Conservation (phyloP, 2,329 filamentous ascomycete species). For the Fusarium sp. region DNA sequence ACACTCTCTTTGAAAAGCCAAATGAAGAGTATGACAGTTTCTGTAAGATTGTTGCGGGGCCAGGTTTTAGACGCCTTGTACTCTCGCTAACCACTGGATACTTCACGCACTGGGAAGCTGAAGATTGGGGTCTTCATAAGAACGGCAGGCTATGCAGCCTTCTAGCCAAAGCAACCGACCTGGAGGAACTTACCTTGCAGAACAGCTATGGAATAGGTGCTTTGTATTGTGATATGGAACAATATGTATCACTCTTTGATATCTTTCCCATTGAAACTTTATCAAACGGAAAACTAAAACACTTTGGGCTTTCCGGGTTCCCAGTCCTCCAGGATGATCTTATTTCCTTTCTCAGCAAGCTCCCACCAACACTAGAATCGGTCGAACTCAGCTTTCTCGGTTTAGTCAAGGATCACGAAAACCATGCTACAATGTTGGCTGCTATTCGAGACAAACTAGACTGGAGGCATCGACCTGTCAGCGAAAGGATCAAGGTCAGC, state of each 20-base stretch:
- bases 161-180: background rate
- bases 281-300: background rate
- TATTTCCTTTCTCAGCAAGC: background rate
- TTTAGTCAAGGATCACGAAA: background rate
- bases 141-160: background rate
- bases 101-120: background rate
- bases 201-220: background rate
- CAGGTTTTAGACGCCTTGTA: background rate
- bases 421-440: background rate
- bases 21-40: conserved; percentile 4
- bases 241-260: background rate
- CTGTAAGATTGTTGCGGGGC: background rate
- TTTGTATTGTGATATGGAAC: background rate
- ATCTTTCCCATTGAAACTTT: background rate
- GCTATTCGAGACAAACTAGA: conserved; percentile 15
- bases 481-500: background rate
- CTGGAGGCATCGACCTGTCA: background rate
- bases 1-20: background rate
- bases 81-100: background rate
- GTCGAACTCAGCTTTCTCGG: conserved; percentile 14
- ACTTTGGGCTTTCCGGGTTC: conserved; percentile 10
- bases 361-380: background rate
- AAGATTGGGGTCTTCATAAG: background rate
- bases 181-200: background rate
- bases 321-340: background rate